These are phyloP conservation scores for Penicillium coffeae DNA, from an alignment of 495 filamentous ascomycete species.

Conservation along the genomic window DNA sequence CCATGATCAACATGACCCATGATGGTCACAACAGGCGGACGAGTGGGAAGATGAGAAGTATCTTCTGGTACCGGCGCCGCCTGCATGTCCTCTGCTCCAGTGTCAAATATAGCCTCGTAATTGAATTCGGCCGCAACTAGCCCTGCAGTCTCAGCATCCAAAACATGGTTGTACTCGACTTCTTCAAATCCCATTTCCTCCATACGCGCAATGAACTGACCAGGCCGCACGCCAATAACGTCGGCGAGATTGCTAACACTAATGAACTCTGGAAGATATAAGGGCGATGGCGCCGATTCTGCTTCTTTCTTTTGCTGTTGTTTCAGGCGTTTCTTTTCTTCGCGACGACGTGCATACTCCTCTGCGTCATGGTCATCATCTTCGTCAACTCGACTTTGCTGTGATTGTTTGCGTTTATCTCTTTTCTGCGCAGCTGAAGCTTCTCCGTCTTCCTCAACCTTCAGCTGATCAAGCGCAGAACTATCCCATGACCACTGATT, in stretches of 20 bases:
- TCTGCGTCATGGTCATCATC: constrained; percentile 37
- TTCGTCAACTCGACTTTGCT: constrained; percentile 20
- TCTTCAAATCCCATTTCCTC: constrained; percentile 75
- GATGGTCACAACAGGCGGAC: constrained; percentile 95
- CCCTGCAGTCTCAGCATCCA: constrained; percentile 86
- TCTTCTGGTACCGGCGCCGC: constrained; percentile 69
- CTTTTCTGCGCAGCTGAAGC: constrained; percentile 19
- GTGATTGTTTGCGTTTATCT: constrained; percentile 23
- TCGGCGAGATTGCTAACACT: constrained; percentile 80
- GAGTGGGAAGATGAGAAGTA: constrained; percentile 59
- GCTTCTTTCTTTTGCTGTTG: constrained; percentile 35
- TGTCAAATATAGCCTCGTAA: constrained; percentile 83
- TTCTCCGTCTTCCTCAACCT: constrained; percentile 13
- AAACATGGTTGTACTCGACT: constrained; percentile 69
- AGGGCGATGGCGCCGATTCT: constrained; percentile 49
- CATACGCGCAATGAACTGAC: constrained; percentile 72
- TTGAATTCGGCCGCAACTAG: constrained; percentile 90
- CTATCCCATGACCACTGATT: constrained; percentile 36
- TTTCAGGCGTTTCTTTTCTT: constrained; percentile 44
- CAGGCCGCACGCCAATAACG: constrained; percentile 65
- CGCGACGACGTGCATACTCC: constrained; percentile 25
- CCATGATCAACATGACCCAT: constrained; percentile 99
- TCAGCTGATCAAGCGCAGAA: constrained; percentile 26
- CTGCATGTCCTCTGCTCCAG: constrained; percentile 63
- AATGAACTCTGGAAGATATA: constrained; percentile 87